phyloP scores from a whole-genome alignment of 2,329 filamentous ascomycete genomes.

The Paracamarosporium sp. region DNA sequence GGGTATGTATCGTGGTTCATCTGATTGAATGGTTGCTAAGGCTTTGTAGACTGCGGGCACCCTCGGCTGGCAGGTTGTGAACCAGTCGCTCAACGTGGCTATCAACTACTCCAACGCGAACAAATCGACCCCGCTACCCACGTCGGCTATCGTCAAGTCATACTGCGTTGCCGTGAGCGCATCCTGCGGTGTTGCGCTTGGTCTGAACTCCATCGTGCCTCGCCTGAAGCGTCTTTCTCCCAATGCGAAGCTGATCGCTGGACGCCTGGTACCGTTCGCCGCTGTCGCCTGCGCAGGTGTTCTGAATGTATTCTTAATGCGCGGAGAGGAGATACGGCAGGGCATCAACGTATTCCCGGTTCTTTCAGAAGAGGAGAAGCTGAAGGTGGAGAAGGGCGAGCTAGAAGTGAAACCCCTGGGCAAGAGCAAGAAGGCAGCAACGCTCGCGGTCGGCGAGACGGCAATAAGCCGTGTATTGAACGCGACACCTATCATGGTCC shows the following conservation, averaged over 20 bases:
- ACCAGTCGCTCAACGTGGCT: slow-evolving; percentile 97
- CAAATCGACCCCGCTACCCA: slow-evolving; percentile 89
- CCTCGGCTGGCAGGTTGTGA: slow-evolving; percentile 91
- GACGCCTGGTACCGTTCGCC: slow-evolving; percentile 92
- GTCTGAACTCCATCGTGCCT: slow-evolving; percentile 88
- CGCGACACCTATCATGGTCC: slow-evolving; percentile 94
- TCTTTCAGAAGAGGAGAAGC: slow-evolving; percentile 73
- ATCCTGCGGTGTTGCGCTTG: slow-evolving; percentile 91
- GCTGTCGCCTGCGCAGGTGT: slow-evolving; percentile 91
- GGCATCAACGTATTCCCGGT: slow-evolving; percentile 94
- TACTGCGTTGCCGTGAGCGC: slow-evolving; percentile 92
- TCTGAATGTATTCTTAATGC: slow-evolving; percentile 97
- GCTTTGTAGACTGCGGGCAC: slow-evolving; percentile 76
- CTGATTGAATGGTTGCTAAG: slow-evolving; percentile 24
- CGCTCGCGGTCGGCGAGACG: slow-evolving; percentile 89
- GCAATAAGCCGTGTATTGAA: slow-evolving; percentile 91
- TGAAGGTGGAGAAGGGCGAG: slow-evolving; percentile 69
- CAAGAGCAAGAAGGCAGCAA: slow-evolving; percentile 86
- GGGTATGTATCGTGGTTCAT: slow-evolving; percentile 56
- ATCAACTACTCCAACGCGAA: slow-evolving; percentile 98
- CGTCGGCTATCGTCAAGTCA: slow-evolving; percentile 81
- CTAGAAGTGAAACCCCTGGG: slow-evolving; percentile 71
- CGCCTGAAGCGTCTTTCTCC: slow-evolving; percentile 79
- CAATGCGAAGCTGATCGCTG: slow-evolving; percentile 75
- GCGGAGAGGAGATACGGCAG: slow-evolving; percentile 88